Evolutionary conservation across 1,284 basidiomycete species (phyloP), one percentile per base, ranked within the genome.

Genomic region (Porphyrellus sp.): DNA sequence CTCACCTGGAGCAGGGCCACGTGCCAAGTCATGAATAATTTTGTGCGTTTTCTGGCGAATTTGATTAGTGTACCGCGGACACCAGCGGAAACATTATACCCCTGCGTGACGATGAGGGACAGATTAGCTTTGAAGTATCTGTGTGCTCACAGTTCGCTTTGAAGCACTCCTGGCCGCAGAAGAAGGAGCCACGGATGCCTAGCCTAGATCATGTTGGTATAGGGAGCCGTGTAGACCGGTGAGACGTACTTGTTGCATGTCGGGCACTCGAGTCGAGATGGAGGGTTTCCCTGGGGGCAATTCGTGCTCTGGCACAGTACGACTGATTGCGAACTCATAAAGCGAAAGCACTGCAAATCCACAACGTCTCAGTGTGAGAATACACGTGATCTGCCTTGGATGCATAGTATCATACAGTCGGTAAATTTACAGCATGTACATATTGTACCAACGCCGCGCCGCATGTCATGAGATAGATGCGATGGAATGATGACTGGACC

Each of bases 101-200:
- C 77, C 81, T 82, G 39, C 5, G 38, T 4, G 25, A 33, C 18
- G 37, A 39, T 33, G 15, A 2, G 38, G 15, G 28, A 50, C 31
- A 23, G 48, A 39, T 59, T 5, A 56, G 41, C 16, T 5, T 30
- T 21, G 13, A 8, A 20, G 21, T 4, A n/a, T 43, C 5, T 4
- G 27, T 20, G 21, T 76, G 28, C 87, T 74, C 68, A 91, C 90
- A 92, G 67, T 79, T 83, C 43, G 82, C 76, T 68, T 91, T 93
- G 78, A 93, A 92, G 72, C 90, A 93, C 53, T 88, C 86, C 65
- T 93, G 90, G 15, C 82, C 81, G 57, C 90, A 93, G 70, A 91
- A 93, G 67, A 87, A 89, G 27, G 89, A 91, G 15, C 89, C 89
- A 53, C 78, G 78, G 61, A 92, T 87, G 46, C 87, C 88, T 35